Conservation (phyloP, 163 green algal species). For the Chlorella variabilis region DNA sequence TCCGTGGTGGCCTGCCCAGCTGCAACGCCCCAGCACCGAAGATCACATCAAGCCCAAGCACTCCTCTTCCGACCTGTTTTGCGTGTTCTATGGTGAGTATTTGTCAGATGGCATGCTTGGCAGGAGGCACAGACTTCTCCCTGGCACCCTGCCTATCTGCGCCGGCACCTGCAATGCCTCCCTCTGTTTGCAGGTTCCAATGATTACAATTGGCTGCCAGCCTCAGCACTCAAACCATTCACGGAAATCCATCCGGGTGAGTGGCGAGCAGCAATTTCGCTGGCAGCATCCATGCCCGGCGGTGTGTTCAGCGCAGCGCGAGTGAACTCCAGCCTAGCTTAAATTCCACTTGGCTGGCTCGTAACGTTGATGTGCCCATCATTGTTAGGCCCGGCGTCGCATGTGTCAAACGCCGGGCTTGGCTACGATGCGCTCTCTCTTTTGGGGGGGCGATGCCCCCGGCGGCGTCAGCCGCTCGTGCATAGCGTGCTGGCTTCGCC, state of each 20-base stretch:
- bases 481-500: too few species aligned
- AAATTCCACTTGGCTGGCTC: too few species aligned
- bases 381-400: too few species aligned
- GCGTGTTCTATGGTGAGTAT: conserved; percentile 56
- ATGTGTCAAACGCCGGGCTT: too few species aligned
- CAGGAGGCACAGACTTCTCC: background rate
- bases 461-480: too few species aligned
- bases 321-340: background rate
- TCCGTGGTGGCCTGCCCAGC: conserved; percentile 61
- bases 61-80: conserved; percentile 45
- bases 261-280: background rate
- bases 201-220: conserved; percentile 56
- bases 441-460: too few species aligned
- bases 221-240: conserved; percentile 41
- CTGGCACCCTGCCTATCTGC: background rate
- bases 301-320: background rate
- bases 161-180: too few species aligned
- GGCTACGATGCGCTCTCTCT: too few species aligned
- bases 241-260: conserved; percentile 4
- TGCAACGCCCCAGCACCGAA: conserved; percentile 24
- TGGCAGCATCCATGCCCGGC: too few species aligned
- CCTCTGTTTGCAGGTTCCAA: conserved; percentile 25
- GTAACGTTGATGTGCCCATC: too few species aligned
- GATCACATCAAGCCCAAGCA: conserved; percentile 40
- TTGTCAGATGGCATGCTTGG: background rate